Percentiles rank a stretch among this genome's conserved stretches.
Evolutionary conservation across 2,329 filamentous ascomycete genomes (phyloP).

Genomic region (Cytospora leucostoma): DNA sequence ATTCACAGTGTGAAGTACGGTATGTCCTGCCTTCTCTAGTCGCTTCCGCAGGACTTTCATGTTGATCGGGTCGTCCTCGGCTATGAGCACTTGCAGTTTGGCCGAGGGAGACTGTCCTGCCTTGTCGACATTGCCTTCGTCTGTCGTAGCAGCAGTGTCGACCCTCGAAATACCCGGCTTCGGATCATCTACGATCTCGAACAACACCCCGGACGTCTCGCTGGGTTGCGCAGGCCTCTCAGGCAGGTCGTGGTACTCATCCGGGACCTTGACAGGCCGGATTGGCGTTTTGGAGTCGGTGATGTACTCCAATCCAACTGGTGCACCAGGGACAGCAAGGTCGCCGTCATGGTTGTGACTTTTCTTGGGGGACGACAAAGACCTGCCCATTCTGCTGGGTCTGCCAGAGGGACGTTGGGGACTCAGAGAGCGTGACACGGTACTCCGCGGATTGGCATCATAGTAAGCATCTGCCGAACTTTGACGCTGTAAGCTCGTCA

Average conservation of each 20-base stretch:
- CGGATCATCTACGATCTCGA: conserved; percentile 39
- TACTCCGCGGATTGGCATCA: background rate
- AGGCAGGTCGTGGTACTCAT: conserved; percentile 45
- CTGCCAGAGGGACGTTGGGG: conserved; percentile 10
- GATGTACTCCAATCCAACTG: conserved; percentile 42
- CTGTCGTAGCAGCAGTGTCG: conserved; percentile 16
- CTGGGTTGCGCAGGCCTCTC: conserved; percentile 33
- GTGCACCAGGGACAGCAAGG: conserved; percentile 28
- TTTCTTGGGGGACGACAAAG: conserved; percentile 27
- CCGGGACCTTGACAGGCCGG: conserved; percentile 50
- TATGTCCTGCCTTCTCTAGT: conserved; percentile 73
- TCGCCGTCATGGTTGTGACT: conserved; percentile 1
- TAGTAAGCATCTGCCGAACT: conserved; percentile 25
- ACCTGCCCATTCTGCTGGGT: conserved; percentile 15
- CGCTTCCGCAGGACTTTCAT: conserved; percentile 79
- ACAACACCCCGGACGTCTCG: conserved; percentile 41
- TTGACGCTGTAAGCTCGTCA: conserved; percentile 17
- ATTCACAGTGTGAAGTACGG: conserved; percentile 73
- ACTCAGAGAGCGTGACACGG: conserved; percentile 24
- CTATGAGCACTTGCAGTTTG: conserved; percentile 69
- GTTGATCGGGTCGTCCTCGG: conserved; percentile 88
- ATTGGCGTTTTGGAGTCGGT: conserved; percentile 49
- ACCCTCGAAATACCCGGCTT: conserved; percentile 19
- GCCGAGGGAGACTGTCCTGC: conserved; percentile 30
- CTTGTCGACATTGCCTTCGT: conserved; percentile 19